Percentiles rank a stretch among this genome's conserved stretches.
Conservation (phyloP, 441 rosid genomes). For the Hura crepitans region DNA sequence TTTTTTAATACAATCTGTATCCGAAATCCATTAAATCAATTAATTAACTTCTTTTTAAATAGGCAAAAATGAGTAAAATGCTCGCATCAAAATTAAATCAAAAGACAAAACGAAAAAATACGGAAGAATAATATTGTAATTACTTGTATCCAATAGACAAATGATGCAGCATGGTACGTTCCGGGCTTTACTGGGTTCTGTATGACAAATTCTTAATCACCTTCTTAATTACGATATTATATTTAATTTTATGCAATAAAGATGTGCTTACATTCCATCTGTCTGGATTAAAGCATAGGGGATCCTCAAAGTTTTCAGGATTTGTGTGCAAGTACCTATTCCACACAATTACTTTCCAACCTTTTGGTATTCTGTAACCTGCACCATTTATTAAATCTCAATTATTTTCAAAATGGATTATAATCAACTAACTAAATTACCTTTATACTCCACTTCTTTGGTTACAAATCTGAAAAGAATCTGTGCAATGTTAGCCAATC, state of each 20-base stretch:
- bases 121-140: neutral
- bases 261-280: conserved; percentile 36
- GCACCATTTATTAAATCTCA: neutral
- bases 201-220: neutral
- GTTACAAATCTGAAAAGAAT: conserved; percentile 25
- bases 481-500: conserved; percentile 36
- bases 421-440: conserved; percentile 11
- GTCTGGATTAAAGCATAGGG: conserved; percentile 38
- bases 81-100: neutral
- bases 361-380: conserved; percentile 40
- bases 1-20: too few relatives aligned
- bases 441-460: conserved; percentile 36
- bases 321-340: conserved; percentile 32
- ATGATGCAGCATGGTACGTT: conserved; percentile 37
- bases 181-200: conserved; percentile 31
- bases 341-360: conserved; percentile 41
- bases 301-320: conserved; percentile 40
- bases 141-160: conserved; percentile 45
- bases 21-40: too few relatives aligned
- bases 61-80: too few relatives aligned
- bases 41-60: too few relatives aligned
- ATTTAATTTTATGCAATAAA: neutral
- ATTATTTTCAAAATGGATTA: too few relatives aligned
- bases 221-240: too few relatives aligned
- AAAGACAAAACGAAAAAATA: neutral